phyloP scores from a whole-genome alignment of 352 stramenopile genomes.

The Thalassiosira pacifica region DNA sequence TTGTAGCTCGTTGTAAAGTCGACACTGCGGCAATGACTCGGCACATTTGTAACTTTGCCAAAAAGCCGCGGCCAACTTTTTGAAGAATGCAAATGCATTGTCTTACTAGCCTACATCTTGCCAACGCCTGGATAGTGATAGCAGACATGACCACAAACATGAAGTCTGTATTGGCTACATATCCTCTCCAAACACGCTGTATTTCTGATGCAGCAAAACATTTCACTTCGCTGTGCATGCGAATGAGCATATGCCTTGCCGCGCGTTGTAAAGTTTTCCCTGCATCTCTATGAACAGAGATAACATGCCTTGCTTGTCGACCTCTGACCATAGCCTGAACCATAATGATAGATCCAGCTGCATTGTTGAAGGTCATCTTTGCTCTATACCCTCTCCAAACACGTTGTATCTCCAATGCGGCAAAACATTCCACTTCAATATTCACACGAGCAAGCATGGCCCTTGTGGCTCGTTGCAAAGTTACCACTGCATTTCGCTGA shows the following conservation, averaged over 20 bases:
- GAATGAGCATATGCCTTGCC: constrained; percentile 49
- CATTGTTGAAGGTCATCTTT: constrained; percentile 59
- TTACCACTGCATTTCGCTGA: constrained; percentile 16
- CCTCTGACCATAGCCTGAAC: constrained; percentile 68
- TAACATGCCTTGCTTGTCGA: background rate
- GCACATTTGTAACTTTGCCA: constrained; percentile 5
- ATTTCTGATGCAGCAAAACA: constrained; percentile 71
- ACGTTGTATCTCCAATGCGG: constrained; percentile 78
- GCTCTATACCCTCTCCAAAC: constrained; percentile 71
- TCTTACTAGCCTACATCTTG: constrained; percentile 35
- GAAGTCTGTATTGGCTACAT: constrained; percentile 61
- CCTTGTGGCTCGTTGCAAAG: constrained; percentile 43
- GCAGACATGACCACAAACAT: constrained; percentile 47
- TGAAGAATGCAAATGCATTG: constrained; percentile 8
- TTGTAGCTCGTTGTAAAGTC: constrained; percentile 39
- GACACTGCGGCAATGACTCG: constrained; percentile 2
- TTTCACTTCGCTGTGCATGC: constrained; percentile 24
- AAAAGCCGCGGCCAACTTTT: constrained; percentile 7
- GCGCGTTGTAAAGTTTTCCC: constrained; percentile 24
- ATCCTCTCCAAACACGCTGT: constrained; percentile 77
- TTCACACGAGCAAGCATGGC: constrained; percentile 45
- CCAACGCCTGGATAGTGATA: constrained; percentile 69
- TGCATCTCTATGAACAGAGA: constrained; percentile 11
- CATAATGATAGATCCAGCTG: constrained; percentile 55
- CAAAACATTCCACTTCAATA: constrained; percentile 30